phyloP scores from a whole-genome alignment of 2,329 filamentous ascomycete genomes.

The Fusarium sambucinum region DNA sequence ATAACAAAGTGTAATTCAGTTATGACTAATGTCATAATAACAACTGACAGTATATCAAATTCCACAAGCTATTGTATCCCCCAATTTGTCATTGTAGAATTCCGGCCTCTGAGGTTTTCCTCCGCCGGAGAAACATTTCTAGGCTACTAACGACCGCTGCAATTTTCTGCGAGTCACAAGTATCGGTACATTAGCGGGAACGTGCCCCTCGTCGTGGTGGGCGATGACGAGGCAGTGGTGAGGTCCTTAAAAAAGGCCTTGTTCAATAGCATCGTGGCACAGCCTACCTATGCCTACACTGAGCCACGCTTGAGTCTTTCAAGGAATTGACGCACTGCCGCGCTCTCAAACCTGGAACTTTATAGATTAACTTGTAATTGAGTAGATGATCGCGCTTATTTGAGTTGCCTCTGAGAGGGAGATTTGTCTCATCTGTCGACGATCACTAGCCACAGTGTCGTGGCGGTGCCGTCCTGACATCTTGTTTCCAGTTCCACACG shows the following conservation, averaged over 20 bases:
- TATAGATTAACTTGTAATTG: neutral
- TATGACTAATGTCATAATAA: neutral
- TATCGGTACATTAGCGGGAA: slow-evolving; percentile 49
- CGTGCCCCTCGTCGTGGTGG: slow-evolving; percentile 46
- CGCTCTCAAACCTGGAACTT: neutral
- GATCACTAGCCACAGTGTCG: slow-evolving; percentile 34
- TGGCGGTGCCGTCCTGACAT: slow-evolving; percentile 24
- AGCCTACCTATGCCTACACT: slow-evolving; percentile 26
- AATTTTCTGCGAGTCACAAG: slow-evolving; percentile 47
- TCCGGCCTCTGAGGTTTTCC: neutral
- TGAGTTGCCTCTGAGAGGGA: slow-evolving; percentile 20
- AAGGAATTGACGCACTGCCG: slow-evolving; percentile 38
- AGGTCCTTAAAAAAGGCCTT: slow-evolving; percentile 31
- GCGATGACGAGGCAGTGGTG: slow-evolving; percentile 58
- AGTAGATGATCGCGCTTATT: slow-evolving; percentile 31
- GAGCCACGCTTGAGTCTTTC: slow-evolving; percentile 37
- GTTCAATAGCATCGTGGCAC: slow-evolving; percentile 43
- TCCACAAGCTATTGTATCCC: neutral
- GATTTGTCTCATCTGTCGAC: neutral
- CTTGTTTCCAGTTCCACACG: slow-evolving; percentile 35
- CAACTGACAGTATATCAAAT: neutral
- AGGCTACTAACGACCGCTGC: slow-evolving; percentile 23
- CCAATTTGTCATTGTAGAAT: neutral
- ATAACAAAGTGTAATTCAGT: neutral
- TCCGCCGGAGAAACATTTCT: slow-evolving; percentile 14